Evolutionary conservation across 2,329 filamentous ascomycete genomes (phyloP).

Genomic region (Fusarium sp.): DNA sequence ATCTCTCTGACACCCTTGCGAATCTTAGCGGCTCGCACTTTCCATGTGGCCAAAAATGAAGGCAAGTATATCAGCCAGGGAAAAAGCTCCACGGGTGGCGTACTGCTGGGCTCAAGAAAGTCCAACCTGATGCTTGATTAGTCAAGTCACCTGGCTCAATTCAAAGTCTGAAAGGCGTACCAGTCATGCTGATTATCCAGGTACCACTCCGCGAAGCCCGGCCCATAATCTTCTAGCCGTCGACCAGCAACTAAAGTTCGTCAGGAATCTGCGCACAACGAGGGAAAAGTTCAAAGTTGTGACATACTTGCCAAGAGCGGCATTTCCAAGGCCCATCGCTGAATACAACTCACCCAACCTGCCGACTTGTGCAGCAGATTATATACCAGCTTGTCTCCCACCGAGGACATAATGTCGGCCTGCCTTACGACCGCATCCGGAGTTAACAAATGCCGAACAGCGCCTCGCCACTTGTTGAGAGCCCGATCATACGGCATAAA

Average conservation of each 20-base stretch:
- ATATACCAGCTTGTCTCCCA: not conserved
- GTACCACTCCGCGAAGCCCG: not conserved
- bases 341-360: not conserved
- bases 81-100: not conserved
- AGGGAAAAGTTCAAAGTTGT: too few species aligned
- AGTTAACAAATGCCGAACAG: not conserved
- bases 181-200: constrained; percentile 1
- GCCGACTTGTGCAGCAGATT: not conserved
- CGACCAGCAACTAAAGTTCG: not conserved
- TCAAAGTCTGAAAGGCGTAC: not conserved
- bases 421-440: not conserved
- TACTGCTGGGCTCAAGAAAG: not conserved
- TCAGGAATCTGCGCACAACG: not conserved
- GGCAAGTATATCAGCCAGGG: not conserved
- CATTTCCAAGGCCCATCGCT: not conserved
- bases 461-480: not conserved
- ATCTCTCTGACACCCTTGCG: not conserved
- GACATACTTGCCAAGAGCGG: not conserved
- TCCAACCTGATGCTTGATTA: not conserved
- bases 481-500: not conserved
- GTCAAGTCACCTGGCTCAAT: not conserved
- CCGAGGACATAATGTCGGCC: not conserved
- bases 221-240: not conserved
- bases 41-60: not conserved
- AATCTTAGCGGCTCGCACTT: not conserved